A percentile compares a stretch with the other conserved stretches of the same genome.
Evolutionary conservation across 2,329 filamentous ascomycete genomes (phyloP).

Genomic region (Calonectria leucothoes): DNA sequence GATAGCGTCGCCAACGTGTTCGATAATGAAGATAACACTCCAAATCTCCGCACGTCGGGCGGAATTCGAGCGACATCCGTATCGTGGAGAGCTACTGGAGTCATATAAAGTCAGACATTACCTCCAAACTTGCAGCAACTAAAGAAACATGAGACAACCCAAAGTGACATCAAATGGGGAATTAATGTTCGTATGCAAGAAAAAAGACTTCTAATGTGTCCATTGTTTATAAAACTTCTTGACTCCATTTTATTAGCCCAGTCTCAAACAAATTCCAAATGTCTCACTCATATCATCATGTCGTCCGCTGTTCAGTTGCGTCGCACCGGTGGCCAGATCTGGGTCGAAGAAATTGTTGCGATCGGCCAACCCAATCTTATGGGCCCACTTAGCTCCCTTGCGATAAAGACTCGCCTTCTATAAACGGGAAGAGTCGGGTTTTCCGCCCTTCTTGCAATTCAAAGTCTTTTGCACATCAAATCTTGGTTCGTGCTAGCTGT

Average conservation of each 20-base stretch:
- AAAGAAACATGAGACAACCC: neutral
- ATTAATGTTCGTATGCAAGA: no score
- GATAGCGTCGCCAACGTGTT: no score
- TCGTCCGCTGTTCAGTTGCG: no score
- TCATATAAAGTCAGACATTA: neutral
- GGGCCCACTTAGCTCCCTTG: neutral
- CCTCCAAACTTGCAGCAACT: neutral
- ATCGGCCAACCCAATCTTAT: neutral
- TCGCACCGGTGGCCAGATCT: neutral
- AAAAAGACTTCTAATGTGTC: no score
- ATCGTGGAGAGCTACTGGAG: neutral
- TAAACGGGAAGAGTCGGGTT: neutral
- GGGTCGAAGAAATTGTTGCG: neutral
- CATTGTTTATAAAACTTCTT: no score
- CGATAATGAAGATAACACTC: neutral
- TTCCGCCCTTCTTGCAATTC: neutral
- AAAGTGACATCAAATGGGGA: no score
- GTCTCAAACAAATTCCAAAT: neutral
- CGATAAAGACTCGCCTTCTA: neutral
- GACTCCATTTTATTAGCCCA: no score
- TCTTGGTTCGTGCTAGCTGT: no score
- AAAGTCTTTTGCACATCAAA: neutral
- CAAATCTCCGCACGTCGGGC: neutral
- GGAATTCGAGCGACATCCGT: neutral
- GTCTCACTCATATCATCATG: neutral